Evolutionary conservation across 768 basidiomycete genomes (phyloP), one percentile per base, ranked within the genome.

Genomic region (Pisolithus orientalis): DNA sequence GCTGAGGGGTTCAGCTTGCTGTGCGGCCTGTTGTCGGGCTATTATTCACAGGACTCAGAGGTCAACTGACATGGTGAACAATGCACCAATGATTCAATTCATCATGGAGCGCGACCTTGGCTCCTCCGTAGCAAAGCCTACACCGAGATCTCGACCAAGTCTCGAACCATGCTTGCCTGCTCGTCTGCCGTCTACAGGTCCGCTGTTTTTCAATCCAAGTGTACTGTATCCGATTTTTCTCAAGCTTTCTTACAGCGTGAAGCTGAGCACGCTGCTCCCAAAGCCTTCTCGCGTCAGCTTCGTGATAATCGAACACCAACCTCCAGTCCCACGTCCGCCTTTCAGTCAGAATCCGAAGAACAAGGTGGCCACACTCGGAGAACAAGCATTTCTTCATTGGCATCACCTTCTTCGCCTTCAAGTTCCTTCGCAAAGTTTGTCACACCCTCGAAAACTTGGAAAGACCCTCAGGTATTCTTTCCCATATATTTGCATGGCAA

Each of bases 181-280:
- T 48, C 77, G 87, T n/a, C 75, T 90, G 43, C 88, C 88, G 13
- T 78, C 83, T 7, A 75, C 70, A 55, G 77, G 85, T 85, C 58
- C 47, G 78, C 72, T 39, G 24, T 38, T 9, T 53, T 44, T 13
- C 29, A 51, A 49, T 52, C 43, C 54, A 21, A 51, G 28, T 16
- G 32, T 48, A 47, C 38, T 32, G 59, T 59, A 51, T 57, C 65
- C 64, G 51, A 65, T 57, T 44, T 61, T 50, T 58, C 63, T 59
- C 55, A 65, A 86, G 85, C 79, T 49, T 84, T 88, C 59, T 67
- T 92, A 24, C 74, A 80, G 66, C 80, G 89, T 43, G 90, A 92
- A 71, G 90, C 86, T 28, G 72, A 77, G 39, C 65, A 66, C 40
- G 63, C 72, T 45, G 87, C 81, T 14, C 83, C 84, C 0, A 75